These are phyloP conservation scores for Gypsophila paniculata DNA, from an alignment of 179 eudicot species.

Conservation along the genomic window DNA sequence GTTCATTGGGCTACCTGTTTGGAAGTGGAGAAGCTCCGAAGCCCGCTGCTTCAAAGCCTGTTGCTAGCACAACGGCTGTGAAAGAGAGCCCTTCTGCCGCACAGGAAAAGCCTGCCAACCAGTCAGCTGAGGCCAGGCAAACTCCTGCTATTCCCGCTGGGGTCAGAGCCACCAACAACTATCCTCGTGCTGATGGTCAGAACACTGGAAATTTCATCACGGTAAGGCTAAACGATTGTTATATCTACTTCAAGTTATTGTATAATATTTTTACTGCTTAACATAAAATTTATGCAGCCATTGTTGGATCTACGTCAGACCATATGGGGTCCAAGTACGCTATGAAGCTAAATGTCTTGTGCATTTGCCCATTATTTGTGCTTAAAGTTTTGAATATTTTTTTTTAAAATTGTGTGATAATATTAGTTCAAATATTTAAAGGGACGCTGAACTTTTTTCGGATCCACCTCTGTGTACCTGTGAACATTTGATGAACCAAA, in stretches of 20 bases:
- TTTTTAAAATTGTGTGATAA: background rate
- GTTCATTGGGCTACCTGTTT: conserved; percentile 65
- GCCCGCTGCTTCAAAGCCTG: conserved; percentile 29
- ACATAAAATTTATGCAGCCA: background rate
- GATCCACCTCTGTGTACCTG: background rate
- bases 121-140: conserved; percentile 42
- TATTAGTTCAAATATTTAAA: background rate
- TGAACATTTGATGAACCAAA: too few relatives aligned
- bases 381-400: too few relatives aligned
- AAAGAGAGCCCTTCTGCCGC: conserved; percentile 27
- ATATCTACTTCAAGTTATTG: background rate
- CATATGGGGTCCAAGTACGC: background rate
- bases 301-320: background rate
- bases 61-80: conserved; percentile 26
- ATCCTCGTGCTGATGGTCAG: conserved; percentile 63
- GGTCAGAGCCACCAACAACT: conserved; percentile 54
- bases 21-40: conserved; percentile 60
- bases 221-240: conserved; percentile 30
- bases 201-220: conserved; percentile 69
- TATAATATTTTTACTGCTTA: background rate
- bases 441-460: background rate
- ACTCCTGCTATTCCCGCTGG: conserved; percentile 76
- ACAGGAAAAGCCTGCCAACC: conserved; percentile 29
- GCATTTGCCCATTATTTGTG: too few relatives aligned
- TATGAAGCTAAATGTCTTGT: background rate